Evolutionary conservation across 441 rosid genomes (phyloP).

Genomic region (Populus tomentosa): DNA sequence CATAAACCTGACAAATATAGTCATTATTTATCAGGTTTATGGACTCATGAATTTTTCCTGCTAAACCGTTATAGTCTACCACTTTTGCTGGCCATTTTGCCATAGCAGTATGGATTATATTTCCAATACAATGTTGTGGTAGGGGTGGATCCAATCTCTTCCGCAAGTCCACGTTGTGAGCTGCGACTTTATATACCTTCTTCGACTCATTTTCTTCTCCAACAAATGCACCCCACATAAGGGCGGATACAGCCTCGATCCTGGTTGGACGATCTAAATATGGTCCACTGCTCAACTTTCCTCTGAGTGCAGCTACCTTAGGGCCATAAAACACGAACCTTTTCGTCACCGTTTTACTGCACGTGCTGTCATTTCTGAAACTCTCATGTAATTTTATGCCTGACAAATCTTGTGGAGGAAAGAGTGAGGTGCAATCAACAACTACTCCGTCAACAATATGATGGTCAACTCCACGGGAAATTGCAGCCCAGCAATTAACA

Average conservation of each 20-base stretch:
- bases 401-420: background rate
- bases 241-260: constrained; percentile 29
- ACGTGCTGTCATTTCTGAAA: background rate
- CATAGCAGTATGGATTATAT: background rate
- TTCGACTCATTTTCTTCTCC: background rate
- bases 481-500: constrained; percentile 13
- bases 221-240: background rate
- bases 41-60: constrained; percentile 16
- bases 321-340: constrained; percentile 25
- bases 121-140: background rate
- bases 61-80: background rate
- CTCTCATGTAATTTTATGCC: background rate
- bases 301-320: constrained; percentile 17
- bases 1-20: constrained; percentile 6
- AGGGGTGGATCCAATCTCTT: background rate
- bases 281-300: background rate
- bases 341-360: constrained; percentile 6
- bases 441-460: background rate
- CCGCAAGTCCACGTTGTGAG: background rate
- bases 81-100: background rate
- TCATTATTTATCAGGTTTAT: constrained; percentile 1
- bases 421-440: background rate
- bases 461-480: background rate
- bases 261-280: constrained; percentile 18
- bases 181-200: background rate